These are phyloP conservation scores for Rubroshorea leprosula DNA, from an alignment of 345 rosid genomes.

Conservation along the genomic window DNA sequence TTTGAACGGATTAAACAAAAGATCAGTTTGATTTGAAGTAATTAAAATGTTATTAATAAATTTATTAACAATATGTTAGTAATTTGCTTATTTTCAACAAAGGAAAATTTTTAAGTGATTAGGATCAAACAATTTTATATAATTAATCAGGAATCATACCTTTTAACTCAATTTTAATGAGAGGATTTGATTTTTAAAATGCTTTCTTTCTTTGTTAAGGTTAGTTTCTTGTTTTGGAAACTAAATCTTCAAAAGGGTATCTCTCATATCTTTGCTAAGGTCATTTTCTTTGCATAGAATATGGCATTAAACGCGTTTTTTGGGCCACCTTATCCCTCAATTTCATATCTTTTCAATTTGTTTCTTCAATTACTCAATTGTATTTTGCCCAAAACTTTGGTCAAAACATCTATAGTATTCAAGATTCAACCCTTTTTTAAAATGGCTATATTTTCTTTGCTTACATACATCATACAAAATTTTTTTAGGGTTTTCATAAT, in stretches of 20 bases:
- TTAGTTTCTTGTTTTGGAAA: not conserved
- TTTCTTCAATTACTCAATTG: not conserved
- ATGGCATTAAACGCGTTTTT: slow-evolving; percentile 29
- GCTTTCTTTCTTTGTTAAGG: not conserved
- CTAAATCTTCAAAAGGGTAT: not conserved
- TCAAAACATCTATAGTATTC: not conserved
- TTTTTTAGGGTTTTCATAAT: too few species aligned
- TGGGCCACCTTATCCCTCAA: slow-evolving; percentile 25
- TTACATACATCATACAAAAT: slow-evolving; percentile 4
- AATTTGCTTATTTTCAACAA: too few species aligned
- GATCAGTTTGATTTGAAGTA: too few species aligned
- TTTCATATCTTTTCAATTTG: too few species aligned
- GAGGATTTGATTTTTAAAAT: not conserved
- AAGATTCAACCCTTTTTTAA: not conserved
- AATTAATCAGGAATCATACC: too few species aligned
- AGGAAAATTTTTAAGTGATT: not conserved
- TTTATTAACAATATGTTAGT: too few species aligned
- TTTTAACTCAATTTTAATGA: not conserved
- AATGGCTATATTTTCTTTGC: not conserved
- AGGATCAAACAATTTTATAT: not conserved
- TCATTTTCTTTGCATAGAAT: slow-evolving; percentile 30
- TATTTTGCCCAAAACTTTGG: slow-evolving; percentile 1
- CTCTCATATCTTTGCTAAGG: slow-evolving; percentile 7
- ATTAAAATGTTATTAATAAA: too few species aligned
- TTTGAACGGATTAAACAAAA: too few species aligned